Percentiles rank a stretch among this genome's conserved stretches.
Evolutionary conservation across 768 basidiomycete genomes (phyloP).

Genomic region (Coprinellus micaceus): DNA sequence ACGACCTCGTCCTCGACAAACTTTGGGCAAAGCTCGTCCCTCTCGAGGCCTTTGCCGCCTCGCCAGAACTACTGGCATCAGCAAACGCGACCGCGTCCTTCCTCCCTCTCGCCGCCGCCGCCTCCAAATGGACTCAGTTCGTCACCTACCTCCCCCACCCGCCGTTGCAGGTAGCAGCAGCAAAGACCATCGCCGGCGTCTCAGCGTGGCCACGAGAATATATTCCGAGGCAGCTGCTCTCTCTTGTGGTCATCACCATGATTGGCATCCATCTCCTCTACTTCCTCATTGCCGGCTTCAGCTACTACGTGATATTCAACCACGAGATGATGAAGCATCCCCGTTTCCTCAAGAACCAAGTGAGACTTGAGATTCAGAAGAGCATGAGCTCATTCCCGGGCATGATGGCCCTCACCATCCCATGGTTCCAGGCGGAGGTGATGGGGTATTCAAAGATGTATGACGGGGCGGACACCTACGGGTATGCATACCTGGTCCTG

Average conservation of each 20-base stretch:
- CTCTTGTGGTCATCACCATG: slow-evolving; percentile 67
- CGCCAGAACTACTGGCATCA: slow-evolving; percentile 26
- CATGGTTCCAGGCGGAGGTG: slow-evolving; percentile 93
- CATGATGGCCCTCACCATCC: slow-evolving; percentile 82
- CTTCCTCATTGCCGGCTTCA: slow-evolving; percentile 81
- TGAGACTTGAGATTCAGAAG: slow-evolving; percentile 69
- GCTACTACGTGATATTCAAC: slow-evolving; percentile 88
- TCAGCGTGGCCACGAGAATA: slow-evolving; percentile 88
- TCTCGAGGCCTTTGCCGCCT: slow-evolving; percentile 40
- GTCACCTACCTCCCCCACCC: slow-evolving; percentile 58
- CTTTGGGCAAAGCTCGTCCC: slow-evolving; percentile 78
- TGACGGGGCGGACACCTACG: slow-evolving; percentile 73
- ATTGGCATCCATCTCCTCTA: slow-evolving; percentile 84
- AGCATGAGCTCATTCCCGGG: slow-evolving; percentile 76
- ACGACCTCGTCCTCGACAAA: slow-evolving; percentile 72
- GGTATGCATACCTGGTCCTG: slow-evolving; percentile 66
- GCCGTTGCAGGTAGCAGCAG: slow-evolving; percentile 34
- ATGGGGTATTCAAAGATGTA: slow-evolving; percentile 81
- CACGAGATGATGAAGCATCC: slow-evolving; percentile 95
- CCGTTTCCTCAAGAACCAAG: slow-evolving; percentile 86
- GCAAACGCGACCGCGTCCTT: slow-evolving; percentile 38
- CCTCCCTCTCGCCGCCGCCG: slow-evolving; percentile 29
- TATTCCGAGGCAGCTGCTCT: slow-evolving; percentile 72
- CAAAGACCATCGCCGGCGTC: slow-evolving; percentile 31
- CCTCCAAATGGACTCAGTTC: slow-evolving; percentile 52